Evolutionary conservation across 208 protist species (phyloP).

Genomic region (Acanthamoeba divionensis): DNA sequence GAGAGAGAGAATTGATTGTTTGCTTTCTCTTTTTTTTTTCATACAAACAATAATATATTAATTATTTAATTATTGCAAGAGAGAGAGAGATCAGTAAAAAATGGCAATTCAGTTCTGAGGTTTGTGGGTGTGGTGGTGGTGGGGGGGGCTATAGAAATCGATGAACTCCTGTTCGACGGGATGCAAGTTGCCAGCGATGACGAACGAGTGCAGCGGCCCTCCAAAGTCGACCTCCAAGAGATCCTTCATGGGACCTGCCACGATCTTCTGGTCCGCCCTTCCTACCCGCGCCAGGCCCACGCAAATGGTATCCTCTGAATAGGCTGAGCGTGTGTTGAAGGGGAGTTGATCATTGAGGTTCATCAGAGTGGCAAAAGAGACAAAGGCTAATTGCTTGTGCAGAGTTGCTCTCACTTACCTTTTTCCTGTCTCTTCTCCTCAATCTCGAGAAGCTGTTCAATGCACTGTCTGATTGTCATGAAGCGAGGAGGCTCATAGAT

Average conservation of each 20-base stretch:
- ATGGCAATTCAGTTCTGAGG: too few species aligned
- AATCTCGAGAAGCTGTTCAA: conserved; percentile 94
- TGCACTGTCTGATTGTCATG: conserved; percentile 95
- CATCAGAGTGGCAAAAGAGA: too few species aligned
- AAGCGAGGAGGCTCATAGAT: conserved; percentile 97
- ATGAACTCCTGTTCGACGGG: conserved; percentile 91
- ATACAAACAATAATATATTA: too few species aligned
- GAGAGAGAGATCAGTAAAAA: too few species aligned
- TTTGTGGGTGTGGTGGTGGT: too few species aligned
- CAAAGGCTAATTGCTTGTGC: too few species aligned
- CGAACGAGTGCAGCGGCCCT: conserved; percentile 94
- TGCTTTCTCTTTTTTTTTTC: too few species aligned
- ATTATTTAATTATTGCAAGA: too few species aligned
- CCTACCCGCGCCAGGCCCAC: conserved; percentile 96
- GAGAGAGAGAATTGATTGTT: too few species aligned
- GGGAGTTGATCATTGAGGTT: neutral
- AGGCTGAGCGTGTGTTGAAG: neutral
- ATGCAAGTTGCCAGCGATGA: conserved; percentile 94
- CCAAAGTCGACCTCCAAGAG: conserved; percentile 94
- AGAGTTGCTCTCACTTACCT: too few species aligned
- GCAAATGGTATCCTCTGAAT: conserved; percentile 81
- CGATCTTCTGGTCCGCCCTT: conserved; percentile 87
- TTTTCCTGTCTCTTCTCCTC: conserved; percentile 83
- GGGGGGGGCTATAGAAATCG: too few species aligned
- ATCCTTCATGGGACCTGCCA: conserved; percentile 89